Conservation (phyloP, 1,284 basidiomycete species). For the Moesziomyces antarcticus region DNA sequence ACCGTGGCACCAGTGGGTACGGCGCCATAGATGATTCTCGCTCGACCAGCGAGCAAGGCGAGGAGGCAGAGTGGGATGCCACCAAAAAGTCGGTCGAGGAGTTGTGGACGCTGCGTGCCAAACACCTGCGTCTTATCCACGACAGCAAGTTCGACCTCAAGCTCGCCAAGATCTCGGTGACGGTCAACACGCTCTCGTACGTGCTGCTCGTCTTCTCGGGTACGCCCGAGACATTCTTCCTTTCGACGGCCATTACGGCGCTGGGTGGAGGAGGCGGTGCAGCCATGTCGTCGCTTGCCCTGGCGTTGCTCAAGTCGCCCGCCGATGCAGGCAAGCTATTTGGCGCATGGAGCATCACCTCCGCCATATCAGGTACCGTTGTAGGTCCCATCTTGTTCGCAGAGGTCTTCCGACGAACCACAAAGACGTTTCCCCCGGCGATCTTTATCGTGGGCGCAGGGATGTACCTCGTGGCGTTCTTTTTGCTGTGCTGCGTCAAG, state of each 20-base stretch:
- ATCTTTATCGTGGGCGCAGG: conserved; percentile 53
- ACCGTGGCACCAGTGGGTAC: conserved; percentile 19
- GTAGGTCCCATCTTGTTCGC: conserved; percentile 63
- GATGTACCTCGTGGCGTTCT: conserved; percentile 36
- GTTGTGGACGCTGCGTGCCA: conserved; percentile 61
- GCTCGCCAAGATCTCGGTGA: conserved; percentile 41
- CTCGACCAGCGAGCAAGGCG: conserved; percentile 1
- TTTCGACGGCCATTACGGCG: conserved; percentile 43
- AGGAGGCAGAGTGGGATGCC: conserved; percentile 31
- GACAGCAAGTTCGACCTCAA: conserved; percentile 64
- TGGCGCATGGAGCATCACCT: conserved; percentile 63
- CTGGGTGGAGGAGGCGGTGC: conserved; percentile 59
- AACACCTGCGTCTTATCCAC: conserved; percentile 64
- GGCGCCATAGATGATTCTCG: conserved; percentile 16
- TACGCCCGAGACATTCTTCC: conserved; percentile 36
- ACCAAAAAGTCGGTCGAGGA: conserved; percentile 52
- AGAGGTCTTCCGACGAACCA: conserved; percentile 48
- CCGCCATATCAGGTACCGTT: conserved; percentile 56
- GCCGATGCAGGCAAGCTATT: conserved; percentile 65
- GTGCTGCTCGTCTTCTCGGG: conserved; percentile 31
- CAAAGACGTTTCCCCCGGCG: conserved; percentile 40
- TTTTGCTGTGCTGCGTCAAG: conserved; percentile 45
- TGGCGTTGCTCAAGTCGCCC: conserved; percentile 58
- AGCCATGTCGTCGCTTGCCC: conserved; percentile 63
- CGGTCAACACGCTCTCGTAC: conserved; percentile 40